These are phyloP conservation scores for Fusarium longipes DNA, from an alignment of 2,329 filamentous ascomycete species.

Conservation along the genomic window DNA sequence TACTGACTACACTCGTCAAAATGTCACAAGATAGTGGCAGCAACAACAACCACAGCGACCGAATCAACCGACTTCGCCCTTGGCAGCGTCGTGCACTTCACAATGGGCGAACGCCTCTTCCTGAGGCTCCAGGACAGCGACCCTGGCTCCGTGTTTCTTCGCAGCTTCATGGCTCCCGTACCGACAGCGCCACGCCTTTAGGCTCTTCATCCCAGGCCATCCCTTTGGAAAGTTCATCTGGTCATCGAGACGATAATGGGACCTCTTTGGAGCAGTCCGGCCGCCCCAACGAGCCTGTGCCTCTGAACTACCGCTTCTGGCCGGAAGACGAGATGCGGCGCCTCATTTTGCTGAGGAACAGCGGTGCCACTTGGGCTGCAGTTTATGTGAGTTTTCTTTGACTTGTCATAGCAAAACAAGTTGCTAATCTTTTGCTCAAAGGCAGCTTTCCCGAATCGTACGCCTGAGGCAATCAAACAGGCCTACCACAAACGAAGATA, in stretches of 20 bases:
- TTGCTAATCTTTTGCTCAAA: background rate
- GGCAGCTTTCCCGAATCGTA: constrained; percentile 1
- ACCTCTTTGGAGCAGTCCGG: background rate
- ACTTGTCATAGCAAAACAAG: rapidly evolving
- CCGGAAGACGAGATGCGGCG: constrained; percentile 13
- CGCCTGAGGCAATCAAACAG: constrained; percentile 9
- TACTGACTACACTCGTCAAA: background rate
- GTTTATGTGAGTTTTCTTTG: background rate
- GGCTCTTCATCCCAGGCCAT: background rate
- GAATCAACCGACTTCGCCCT: background rate
- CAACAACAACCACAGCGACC: background rate
- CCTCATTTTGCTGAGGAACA: background rate
- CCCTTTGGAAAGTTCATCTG: rapidly evolving
- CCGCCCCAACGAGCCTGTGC: background rate
- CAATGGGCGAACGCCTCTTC: constrained; percentile 1
- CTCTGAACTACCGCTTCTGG: constrained; percentile 8
- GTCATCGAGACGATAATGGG: too few relatives aligned
- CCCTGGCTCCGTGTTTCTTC: background rate
- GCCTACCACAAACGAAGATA: constrained; percentile 20
- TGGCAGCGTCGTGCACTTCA: constrained; percentile 17
- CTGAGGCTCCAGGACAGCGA: constrained; percentile 1
- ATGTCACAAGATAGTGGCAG: background rate
- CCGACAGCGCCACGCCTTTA: background rate
- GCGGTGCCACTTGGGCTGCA: background rate
- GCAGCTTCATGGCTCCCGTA: too few relatives aligned